Conservation (phyloP, 2,329 filamentous ascomycete genomes). For the Botrytis squamosa region DNA sequence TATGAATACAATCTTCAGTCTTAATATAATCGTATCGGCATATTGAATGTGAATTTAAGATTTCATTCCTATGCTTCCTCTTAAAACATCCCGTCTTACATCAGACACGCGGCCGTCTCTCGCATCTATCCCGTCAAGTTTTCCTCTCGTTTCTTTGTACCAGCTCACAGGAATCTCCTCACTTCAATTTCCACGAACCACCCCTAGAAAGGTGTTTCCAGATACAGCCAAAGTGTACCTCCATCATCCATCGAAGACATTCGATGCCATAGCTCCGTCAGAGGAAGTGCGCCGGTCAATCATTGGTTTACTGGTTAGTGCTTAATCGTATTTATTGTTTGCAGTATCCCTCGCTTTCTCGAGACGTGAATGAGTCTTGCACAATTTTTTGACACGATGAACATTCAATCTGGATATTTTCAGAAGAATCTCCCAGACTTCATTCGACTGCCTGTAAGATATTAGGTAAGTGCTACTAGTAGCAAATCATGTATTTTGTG, state of each 20-base stretch:
- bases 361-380: not conserved
- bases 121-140: not conserved
- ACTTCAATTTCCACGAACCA: not conserved
- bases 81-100: no score
- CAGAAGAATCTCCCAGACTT: no score
- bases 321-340: not conserved
- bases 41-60: not conserved
- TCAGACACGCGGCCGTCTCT: not conserved
- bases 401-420: not conserved
- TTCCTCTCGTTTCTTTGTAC: rapidly evolving
- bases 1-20: no score
- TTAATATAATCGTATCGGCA: not conserved
- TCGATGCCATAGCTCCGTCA: no score
- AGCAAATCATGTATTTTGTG: not conserved
- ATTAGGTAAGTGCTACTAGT: rapidly evolving
- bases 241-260: no score
- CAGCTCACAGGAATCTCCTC: no score
- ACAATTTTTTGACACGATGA: rapidly evolving
- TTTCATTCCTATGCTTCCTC: not conserved
- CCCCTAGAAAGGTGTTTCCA: no score
- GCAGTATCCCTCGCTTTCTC: not conserved
- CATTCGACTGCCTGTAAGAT: rapidly evolving
- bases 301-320: not conserved
- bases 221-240: not conserved
- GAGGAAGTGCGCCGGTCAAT: not conserved